Percentiles rank a stretch among this genome's conserved stretches.
Evolutionary conservation across 2,329 filamentous ascomycete species (phyloP).

Genomic region (Didymella exigua): DNA sequence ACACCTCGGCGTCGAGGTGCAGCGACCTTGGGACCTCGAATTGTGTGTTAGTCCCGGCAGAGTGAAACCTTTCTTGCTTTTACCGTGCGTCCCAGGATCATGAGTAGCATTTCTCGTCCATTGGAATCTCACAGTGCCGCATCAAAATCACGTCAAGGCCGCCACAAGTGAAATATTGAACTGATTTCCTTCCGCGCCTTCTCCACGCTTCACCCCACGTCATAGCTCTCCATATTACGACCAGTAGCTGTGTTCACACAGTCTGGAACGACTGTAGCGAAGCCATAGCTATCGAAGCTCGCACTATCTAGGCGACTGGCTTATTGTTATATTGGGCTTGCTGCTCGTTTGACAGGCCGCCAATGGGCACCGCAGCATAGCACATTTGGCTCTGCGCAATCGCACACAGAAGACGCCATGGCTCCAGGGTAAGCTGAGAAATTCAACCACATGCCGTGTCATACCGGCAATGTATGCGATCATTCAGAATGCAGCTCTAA

Average conservation of each 20-base stretch:
- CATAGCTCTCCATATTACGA: conserved; percentile 5
- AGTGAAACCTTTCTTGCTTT: conserved; percentile 15
- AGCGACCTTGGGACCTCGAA: conserved; percentile 6
- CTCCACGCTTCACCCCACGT: conserved; percentile 19
- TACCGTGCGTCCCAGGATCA: conserved; percentile 8
- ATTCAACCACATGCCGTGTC: neutral
- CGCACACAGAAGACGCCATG: conserved; percentile 2
- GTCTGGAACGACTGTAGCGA: neutral
- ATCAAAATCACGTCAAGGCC: conserved; percentile 14
- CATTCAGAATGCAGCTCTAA: neutral
- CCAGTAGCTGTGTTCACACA: neutral
- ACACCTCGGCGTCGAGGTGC: conserved; percentile 12
- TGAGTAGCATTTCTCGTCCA: conserved; percentile 7
- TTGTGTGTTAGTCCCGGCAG: conserved; percentile 5
- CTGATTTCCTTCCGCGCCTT: conserved; percentile 11
- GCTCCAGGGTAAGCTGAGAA: conserved; percentile 11
- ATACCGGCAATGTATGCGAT: neutral
- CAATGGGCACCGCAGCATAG: conserved; percentile 4
- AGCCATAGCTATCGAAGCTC: neutral
- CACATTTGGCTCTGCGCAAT: neutral
- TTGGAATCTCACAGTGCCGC: conserved; percentile 2
- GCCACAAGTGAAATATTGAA: conserved; percentile 1
- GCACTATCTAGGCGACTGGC: neutral
- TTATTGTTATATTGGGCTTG: neutral
- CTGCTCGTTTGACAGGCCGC: conserved; percentile 1